These are phyloP conservation scores for Coriolopsis trogii DNA, from an alignment of 1,284 basidiomycete species.

Conservation along the genomic window DNA sequence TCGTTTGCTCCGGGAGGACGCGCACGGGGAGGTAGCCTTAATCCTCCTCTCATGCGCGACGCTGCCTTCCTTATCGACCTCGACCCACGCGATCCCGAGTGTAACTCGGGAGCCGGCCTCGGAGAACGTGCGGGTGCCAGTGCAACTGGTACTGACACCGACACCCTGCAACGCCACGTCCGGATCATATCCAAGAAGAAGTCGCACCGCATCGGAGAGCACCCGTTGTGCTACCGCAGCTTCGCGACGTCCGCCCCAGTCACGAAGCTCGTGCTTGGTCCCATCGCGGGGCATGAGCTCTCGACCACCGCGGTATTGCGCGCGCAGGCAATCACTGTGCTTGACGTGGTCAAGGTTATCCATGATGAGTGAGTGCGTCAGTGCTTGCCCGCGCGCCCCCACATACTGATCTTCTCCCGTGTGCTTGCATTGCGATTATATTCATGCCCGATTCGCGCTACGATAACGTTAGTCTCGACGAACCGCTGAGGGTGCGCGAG, in stretches of 20 bases:
- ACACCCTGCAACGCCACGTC: not conserved
- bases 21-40: not conserved
- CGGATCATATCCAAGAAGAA: not conserved
- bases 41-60: not conserved
- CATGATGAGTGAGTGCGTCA: not conserved
- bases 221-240: not conserved
- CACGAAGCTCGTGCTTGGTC: not conserved
- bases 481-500: not conserved
- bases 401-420: too few relatives aligned
- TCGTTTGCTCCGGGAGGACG: too few relatives aligned
- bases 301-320: not conserved
- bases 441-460: not conserved
- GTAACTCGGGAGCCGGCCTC: too few relatives aligned
- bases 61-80: too few relatives aligned
- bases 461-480: not conserved
- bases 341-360: not conserved
- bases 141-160: too few relatives aligned
- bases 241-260: slow-evolving; percentile 1
- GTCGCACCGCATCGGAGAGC: not conserved
- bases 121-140: too few relatives aligned
- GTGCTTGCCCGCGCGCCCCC: not conserved
- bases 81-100: too few relatives aligned
- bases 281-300: not conserved
- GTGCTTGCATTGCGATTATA: not conserved
- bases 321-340: not conserved